Evolutionary conservation across 257 asterid genomes (phyloP).

Genomic region (Penstemon davidsonii): DNA sequence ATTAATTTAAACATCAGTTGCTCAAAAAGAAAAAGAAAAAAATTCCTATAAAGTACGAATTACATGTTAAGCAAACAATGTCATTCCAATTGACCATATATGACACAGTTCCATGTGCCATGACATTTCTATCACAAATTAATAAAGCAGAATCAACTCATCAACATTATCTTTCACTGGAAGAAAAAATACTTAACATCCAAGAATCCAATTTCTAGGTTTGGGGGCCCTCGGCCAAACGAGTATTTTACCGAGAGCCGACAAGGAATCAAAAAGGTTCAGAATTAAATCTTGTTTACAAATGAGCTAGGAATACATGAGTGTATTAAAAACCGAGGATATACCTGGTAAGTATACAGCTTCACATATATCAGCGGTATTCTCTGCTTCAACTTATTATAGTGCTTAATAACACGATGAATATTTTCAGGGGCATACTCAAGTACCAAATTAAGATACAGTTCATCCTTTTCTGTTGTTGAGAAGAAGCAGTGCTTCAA

Average conservation of each 20-base stretch:
- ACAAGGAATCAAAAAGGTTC: slow-evolving; percentile 8
- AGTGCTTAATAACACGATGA: slow-evolving; percentile 87
- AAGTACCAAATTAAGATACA: slow-evolving; percentile 88
- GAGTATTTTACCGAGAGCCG: not conserved
- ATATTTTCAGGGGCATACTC: slow-evolving; percentile 97
- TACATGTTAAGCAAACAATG: slow-evolving; percentile 5
- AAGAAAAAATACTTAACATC: slow-evolving; percentile 3
- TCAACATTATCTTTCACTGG: slow-evolving; percentile 4
- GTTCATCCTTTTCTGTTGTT: slow-evolving; percentile 91
- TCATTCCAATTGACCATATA: slow-evolving; percentile 13
- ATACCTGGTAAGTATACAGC: slow-evolving; percentile 89
- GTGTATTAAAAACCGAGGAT: slow-evolving; percentile 14
- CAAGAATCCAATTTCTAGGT: slow-evolving; percentile 3
- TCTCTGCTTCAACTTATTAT: slow-evolving; percentile 86
- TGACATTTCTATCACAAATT: not conserved
- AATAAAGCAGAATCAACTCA: slow-evolving; percentile 8
- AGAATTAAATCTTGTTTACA: not conserved
- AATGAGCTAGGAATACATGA: not conserved
- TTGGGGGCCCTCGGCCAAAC: too few species aligned
- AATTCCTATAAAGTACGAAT: not conserved
- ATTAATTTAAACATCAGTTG: slow-evolving; percentile 22
- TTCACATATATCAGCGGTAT: slow-evolving; percentile 86
- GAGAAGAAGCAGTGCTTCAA: slow-evolving; percentile 97
- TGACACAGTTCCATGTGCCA: slow-evolving; percentile 16
- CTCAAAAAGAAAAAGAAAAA: slow-evolving; percentile 1